phyloP scores from a whole-genome alignment of 768 basidiomycete genomes.

The Rhodotorula babjevae region DNA sequence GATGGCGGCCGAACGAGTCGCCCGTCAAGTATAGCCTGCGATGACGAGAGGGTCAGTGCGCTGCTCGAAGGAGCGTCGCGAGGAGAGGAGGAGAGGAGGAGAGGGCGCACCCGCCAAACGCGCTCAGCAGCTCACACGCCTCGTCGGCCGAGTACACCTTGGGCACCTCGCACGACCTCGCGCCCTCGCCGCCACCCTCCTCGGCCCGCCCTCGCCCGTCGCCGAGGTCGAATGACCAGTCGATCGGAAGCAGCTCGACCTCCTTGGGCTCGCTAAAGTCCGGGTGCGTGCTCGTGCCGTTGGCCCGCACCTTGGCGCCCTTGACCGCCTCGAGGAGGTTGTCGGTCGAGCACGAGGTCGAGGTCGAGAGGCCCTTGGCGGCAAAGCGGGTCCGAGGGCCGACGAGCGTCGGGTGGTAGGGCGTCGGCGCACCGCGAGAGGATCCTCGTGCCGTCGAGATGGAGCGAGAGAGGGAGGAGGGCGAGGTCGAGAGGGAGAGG shows the following conservation, averaged over 20 bases:
- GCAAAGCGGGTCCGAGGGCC: not conserved
- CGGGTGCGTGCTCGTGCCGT: not conserved
- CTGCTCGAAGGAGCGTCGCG: not conserved
- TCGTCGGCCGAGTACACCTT: slow-evolving; percentile 7
- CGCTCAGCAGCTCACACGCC: slow-evolving; percentile 19
- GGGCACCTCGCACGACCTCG: not conserved
- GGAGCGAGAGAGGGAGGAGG: not conserved
- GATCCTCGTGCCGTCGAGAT: not conserved
- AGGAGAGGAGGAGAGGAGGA: no score
- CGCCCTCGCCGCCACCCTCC: not conserved
- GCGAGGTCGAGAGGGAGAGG: not conserved
- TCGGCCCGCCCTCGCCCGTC: not conserved
- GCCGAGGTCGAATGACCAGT: slow-evolving; percentile 14
- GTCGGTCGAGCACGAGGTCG: not conserved
- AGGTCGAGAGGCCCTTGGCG: not conserved
- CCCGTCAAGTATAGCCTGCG: slow-evolving; percentile 8
- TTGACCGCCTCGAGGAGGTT: not conserved
- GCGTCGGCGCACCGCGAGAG: not conserved
- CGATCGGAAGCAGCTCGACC: not conserved
- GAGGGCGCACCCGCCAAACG: slow-evolving; percentile 15
- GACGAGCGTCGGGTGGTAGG: slow-evolving; percentile 8
- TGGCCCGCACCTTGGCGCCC: not conserved
- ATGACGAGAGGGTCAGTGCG: not conserved
- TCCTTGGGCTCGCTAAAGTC: not conserved
- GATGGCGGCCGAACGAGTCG: slow-evolving; percentile 16